These are phyloP conservation scores for Plasmodium vinckei DNA, from an alignment of 169 alveolate species.

Conservation along the genomic window DNA sequence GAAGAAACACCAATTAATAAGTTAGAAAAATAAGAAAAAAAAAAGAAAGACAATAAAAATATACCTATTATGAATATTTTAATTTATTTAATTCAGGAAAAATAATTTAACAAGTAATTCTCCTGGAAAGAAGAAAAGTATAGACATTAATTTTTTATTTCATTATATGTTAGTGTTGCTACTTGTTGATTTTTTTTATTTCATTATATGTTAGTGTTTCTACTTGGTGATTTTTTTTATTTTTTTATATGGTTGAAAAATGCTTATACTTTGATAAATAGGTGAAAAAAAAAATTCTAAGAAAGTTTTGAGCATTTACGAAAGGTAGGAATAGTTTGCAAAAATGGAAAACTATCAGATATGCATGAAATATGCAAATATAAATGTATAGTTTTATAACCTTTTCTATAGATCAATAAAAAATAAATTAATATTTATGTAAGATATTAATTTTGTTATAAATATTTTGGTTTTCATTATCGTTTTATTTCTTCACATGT, in stretches of 20 bases:
- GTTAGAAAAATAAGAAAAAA: slow-evolving; percentile 5
- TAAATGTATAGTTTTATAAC: too few species aligned
- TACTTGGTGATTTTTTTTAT: too few species aligned
- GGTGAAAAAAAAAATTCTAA: slow-evolving; percentile 23
- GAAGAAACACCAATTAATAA: slow-evolving; percentile 3
- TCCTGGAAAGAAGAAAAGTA: slow-evolving; percentile 20
- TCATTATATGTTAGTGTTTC: not conserved
- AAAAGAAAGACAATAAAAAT: too few species aligned
- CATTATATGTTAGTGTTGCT: not conserved
- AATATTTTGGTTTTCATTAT: not conserved
- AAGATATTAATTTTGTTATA: not conserved
- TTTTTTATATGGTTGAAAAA: slow-evolving; percentile 1
- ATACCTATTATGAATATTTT: slow-evolving; percentile 5
- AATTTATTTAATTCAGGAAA: slow-evolving; percentile 28
- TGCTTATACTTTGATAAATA: not conserved
- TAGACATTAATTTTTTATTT: not conserved
- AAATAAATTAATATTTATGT: too few species aligned
- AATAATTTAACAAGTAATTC: not conserved
- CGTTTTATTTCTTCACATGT: not conserved
- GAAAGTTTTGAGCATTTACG: slow-evolving; percentile 18
- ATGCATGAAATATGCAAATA: too few species aligned
- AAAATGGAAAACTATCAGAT: too few species aligned
- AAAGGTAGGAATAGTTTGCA: slow-evolving; percentile 3
- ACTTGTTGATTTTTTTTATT: not conserved
- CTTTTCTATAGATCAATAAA: too few species aligned